phyloP scores from a whole-genome alignment of 1,139 yeast species.

The Geotrichum histeridarum region DNA sequence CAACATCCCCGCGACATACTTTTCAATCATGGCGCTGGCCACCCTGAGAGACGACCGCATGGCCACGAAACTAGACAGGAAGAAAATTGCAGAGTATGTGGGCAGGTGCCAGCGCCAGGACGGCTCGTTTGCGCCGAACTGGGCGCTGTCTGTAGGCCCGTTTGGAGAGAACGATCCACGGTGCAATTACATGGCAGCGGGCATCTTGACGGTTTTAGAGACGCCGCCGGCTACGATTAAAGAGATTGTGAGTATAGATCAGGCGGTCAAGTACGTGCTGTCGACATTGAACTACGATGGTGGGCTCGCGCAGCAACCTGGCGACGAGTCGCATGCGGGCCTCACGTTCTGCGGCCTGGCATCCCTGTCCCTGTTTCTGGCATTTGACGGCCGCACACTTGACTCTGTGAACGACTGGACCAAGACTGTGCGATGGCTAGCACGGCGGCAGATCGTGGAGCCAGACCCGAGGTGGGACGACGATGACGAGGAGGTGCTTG shows the following conservation, averaged over 20 bases:
- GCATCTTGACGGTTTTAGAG: conserved; percentile 54
- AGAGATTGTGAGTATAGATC: conserved; percentile 12
- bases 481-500: conserved; percentile 41
- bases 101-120: conserved; percentile 48
- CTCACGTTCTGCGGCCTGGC: conserved; percentile 82
- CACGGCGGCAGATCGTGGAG: conserved; percentile 49
- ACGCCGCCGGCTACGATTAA: conserved; percentile 29
- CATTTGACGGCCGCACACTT: background rate
- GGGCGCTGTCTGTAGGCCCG: conserved; percentile 37
- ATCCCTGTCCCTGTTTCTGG: conserved; percentile 46
- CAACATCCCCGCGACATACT: conserved; percentile 60
- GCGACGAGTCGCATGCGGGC: conserved; percentile 81
- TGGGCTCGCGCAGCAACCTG: conserved; percentile 51
- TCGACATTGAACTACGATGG: conserved; percentile 47
- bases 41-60: conserved; percentile 44
- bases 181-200: conserved; percentile 67
- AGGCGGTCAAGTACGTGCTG: conserved; percentile 22
- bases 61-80: conserved; percentile 40
- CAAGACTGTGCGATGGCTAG: conserved; percentile 52
- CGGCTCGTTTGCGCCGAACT: conserved; percentile 56
- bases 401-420: conserved; percentile 33
- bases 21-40: conserved; percentile 39
- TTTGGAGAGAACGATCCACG: conserved; percentile 70
- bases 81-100: conserved; percentile 49
- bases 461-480: conserved; percentile 20